Evolutionary conservation across 202 grass and related monocot species (phyloP).

Genomic region (Cymbopogon flexuosus): DNA sequence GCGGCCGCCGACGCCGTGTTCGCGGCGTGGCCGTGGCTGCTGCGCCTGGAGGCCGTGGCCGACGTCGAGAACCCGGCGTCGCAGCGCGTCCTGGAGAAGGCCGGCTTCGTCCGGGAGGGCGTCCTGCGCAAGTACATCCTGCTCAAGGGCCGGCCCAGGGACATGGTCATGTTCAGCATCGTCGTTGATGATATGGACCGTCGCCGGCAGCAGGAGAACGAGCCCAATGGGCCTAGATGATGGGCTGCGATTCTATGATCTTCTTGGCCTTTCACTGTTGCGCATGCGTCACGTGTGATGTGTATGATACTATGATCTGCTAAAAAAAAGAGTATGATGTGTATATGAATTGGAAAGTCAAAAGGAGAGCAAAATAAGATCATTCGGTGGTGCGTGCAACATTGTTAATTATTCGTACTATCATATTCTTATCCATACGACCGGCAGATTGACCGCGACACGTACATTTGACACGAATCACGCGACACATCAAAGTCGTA

Average conservation of each 20-base stretch:
- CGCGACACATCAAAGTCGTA: neutral
- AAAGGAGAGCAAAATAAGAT: neutral
- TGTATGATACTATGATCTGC: no score
- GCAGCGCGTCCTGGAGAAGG: constrained; percentile 85
- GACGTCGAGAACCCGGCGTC: constrained; percentile 75
- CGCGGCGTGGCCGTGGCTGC: constrained; percentile 44
- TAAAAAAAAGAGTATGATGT: no score
- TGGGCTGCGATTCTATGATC: neutral
- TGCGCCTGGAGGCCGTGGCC: constrained; percentile 58
- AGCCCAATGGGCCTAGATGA: neutral
- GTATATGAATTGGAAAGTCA: neutral
- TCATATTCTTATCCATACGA: neutral
- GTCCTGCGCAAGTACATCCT: constrained; percentile 52
- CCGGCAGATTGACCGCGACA: neutral
- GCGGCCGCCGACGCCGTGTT: constrained; percentile 29
- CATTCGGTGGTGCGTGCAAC: neutral
- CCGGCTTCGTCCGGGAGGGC: constrained; percentile 63
- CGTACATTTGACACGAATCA: neutral
- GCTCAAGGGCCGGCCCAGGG: constrained; percentile 59
- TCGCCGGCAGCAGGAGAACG: no score
- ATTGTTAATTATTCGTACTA: neutral
- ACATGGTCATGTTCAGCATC: constrained; percentile 75
- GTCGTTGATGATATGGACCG: constrained; percentile 18
- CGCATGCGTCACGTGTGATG: neutral
- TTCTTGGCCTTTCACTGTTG: neutral